Evolutionary conservation across 306 rosid genomes (phyloP), one percentile per base, ranked within the genome.

Genomic region (Gynostemma pentaphyllum): DNA sequence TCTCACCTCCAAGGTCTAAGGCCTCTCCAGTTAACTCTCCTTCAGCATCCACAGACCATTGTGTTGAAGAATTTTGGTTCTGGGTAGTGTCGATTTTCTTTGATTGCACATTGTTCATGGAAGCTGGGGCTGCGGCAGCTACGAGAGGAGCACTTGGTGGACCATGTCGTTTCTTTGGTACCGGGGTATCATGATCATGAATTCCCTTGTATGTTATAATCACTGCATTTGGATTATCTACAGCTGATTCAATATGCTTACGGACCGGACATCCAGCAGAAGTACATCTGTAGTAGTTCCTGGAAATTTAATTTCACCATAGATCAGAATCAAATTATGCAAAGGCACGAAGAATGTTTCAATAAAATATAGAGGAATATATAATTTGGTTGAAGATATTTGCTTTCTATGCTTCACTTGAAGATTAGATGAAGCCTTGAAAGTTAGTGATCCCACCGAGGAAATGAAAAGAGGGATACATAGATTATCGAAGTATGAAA

Each of bases 181-280:
- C 96, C 14, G 98, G 98, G 87, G 68, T 84, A 73, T 88, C 96
- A 45, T 92, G 98, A 72, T 92, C 95, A 60, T 92, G 98, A 56
- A 86, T 78, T 39, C 92, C 98, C 83, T 88, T 92, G 75, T 88
- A 92, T 26, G 98, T 88, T 76, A 92, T 86, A 56, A 86, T 79
- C 45, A 86, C 81, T 5, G 87, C 91, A 52, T 64, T 75, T 21
- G 87, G 74, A 74, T 84, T 82, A 72, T 92, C 90, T 1, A 82
- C 72, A 1, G 95, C 92, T 13, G 83, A 74, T 78, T 92, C 99
- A 15, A 94, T 83, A 68, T 94, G 97, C 78, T 88, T 94, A 60
- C 95, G 82, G 26, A 94, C 99, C 30, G 99, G 99, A 75, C 99
- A 94, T 64, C 97, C 97, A 11, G 99, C 99, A 23, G 99, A 94